Evolutionary conservation across 371 early-diverging fungal species (phyloP), one percentile per base, ranked within the genome.

Genomic region (Mucor plumbeus): DNA sequence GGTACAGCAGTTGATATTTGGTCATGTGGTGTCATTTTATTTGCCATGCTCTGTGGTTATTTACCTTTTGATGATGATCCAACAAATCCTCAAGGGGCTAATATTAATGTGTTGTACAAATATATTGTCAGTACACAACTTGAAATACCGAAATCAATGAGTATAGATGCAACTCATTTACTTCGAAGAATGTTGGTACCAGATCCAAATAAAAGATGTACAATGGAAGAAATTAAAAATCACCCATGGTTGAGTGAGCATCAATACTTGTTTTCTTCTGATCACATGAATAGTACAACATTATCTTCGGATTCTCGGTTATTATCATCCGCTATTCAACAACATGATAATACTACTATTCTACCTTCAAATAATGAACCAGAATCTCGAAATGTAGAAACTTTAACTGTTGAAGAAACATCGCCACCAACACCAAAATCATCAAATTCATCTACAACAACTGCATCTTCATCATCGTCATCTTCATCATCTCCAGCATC

Each of bases 31-130:
- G 98, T 97, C 8, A 95, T 97, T 63, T 79, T 99, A 61, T 97
- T 95, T 72, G 97, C 98, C 17, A 97, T 98, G 98, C 84, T 97
- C 6, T 95, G 94, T 53, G 99, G 99, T 6, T 96, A 95, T 70
- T 87, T 99, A 41, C 99, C 99, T 8, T 99, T 94, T 76, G 99
- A 99, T 69, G 99, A 99, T 78, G 99, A 99, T 78, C 97, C 97
- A 9, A 89, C 86, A 8, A 97, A 98, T 75, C 98, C 97, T 19
- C 96, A 97, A 56, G 94, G 96, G 34, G 95, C 96, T 77, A 96
- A 97, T 78, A 95, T 98, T 83, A 96, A 96, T 73, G 85, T 94
- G 72, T 86, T 98, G 26, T 98, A 98, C 88, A 93, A 94, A 76
- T 97, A 98, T 73, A 98, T 98, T 64, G 76, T 97, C 67, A 92